Base-by-base conservation (phyloP, 2,329 filamentous ascomycete genomes). In the Gremmenia infestans region DNA sequence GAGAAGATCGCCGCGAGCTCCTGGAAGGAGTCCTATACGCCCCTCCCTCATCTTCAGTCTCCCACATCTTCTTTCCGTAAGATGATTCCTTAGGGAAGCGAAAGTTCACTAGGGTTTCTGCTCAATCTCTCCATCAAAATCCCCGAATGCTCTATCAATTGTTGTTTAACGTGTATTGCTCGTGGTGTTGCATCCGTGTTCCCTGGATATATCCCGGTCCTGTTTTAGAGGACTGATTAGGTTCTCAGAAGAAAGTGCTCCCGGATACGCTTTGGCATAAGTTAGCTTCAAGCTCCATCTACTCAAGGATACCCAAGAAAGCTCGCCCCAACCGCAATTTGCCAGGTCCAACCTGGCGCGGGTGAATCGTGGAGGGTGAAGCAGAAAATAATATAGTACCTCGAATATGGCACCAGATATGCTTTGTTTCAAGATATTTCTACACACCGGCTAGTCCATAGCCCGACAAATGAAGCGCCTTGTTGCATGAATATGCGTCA, bases 21-120 rank as follows among this genome's bases (percentile, higher is more conserved):
- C 85, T 81, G 25, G 90, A 92, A 51, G 86, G 83, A 7, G 86
- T 87, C 64, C 86, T 80, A 65, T 89, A 89, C 19, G 87, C 28
- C 28, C 9, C 28, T 32, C 28, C 28, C 70, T 87, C 82, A 66
- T 86, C 81, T 58, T 86, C 83, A 6, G 81, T 86, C 68, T 85
- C 80, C 81, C 82, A 84, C 48, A 72, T 73, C 57, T 74, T 74
- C 81, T 85, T 85, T 47, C 56, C 69, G 61, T 22, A 25, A 23
- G 35, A 46, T 17, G 12, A 14, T 22, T 43, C 32, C 37, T 50
- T 25, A 22, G 15, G 15, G 47, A 19, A 15, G 11, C 15, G 25
- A 37, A 48, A 32, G 12, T 49, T 19, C 37, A 50, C 32, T 12
- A 11, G 11, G 0, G 7, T 8, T 2, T 17, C 5, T 45, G 42